Base-by-base conservation (phyloP, 2,329 filamentous ascomycete species). In the Colletotrichum sp. region DNA sequence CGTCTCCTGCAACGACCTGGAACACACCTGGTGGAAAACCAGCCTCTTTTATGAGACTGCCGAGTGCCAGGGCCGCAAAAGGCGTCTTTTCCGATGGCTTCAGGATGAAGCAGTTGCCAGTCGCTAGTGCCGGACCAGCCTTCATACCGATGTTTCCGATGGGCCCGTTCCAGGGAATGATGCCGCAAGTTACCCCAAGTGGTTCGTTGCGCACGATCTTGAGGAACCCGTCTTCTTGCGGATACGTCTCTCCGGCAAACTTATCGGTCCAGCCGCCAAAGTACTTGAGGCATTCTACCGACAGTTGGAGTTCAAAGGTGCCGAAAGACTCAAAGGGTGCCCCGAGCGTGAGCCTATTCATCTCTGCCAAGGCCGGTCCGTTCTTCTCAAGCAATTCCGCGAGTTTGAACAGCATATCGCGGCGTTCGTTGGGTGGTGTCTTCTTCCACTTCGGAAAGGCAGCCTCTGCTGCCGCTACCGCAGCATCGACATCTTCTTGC, bases 401-500 rank as follows among this genome's bases (percentile, higher is more conserved):
- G n/a, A 90, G 81, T 73, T 85, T 87, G 72, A 84, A 77, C 78
- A 90, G 79, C 12, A 86, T 84, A 30, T 82, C 82, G 39, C 84
- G 82, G 55, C 88, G 85, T 34, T 83, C 79, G 13, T 78, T 78
- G 7, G 84, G 81, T 0, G 82, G 78, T 2, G 87, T 80, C 36
- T 82, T 83, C 65, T 80, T 83, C 87, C 88, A 88, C 25, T 78
- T 81, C 12, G 84, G 84, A 74, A 88, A 89, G 0, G 89, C 89
- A 6, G 84, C 85, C 62, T 88, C 85, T 2, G 88, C 89, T 6
- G 87, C 86, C 12, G 83, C 84, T 6, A 90, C 88, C 3, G 88
- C 88, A 7, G 80, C 80, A 67, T 90, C 85, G 34, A 88, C 87
- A 79, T 89, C 87, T 15, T 85, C 80, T 66, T 85, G 82, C n/a